Evolutionary conservation across 805 yeast species (phyloP).

Genomic region (Zygosaccharomyces pseudorouxii): DNA sequence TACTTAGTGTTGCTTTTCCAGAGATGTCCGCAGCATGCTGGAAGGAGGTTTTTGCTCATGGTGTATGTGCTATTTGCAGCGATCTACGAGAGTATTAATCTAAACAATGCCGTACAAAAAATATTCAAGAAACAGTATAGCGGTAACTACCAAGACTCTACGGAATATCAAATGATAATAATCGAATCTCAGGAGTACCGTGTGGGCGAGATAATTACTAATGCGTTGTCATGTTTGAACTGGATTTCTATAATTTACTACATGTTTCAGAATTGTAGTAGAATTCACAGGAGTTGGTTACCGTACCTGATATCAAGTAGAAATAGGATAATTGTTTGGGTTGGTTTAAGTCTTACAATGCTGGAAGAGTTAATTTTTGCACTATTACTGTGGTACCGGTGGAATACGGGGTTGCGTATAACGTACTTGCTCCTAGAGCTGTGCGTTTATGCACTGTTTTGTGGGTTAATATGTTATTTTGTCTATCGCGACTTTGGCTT

Average conservation of each 20-base stretch:
- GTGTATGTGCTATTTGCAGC: conserved; percentile 56
- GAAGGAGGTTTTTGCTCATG: conserved; percentile 54
- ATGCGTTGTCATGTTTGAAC: conserved; percentile 21
- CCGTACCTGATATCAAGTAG: conserved; percentile 21
- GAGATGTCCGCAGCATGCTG: conserved; percentile 41
- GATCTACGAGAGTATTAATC: conserved; percentile 47
- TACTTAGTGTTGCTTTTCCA: conserved; percentile 49
- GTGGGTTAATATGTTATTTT: conserved; percentile 16
- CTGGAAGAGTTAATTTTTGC: conserved; percentile 16
- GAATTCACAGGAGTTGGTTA: conserved; percentile 11
- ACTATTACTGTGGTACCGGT: not conserved
- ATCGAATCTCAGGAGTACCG: conserved; percentile 16
- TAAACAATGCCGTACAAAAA: conserved; percentile 41
- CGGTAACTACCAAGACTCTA: conserved; percentile 49
- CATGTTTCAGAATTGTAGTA: conserved; percentile 22
- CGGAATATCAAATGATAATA: conserved; percentile 31
- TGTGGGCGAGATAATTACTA: conserved; percentile 15
- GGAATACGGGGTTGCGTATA: conserved; percentile 3
- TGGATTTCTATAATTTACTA: conserved; percentile 31
- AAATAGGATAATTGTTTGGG: conserved; percentile 17
- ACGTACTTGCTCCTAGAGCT: conserved; percentile 11
- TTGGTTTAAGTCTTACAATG: conserved; percentile 13
- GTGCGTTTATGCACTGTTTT: conserved; percentile 16
- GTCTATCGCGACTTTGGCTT: conserved; percentile 27
- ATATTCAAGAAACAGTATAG: conserved; percentile 49